Percentiles rank a stretch among this genome's conserved stretches.
These are phyloP conservation scores for Psilocybe cyanescens DNA, from an alignment of 768 basidiomycete species.

Conservation along the genomic window DNA sequence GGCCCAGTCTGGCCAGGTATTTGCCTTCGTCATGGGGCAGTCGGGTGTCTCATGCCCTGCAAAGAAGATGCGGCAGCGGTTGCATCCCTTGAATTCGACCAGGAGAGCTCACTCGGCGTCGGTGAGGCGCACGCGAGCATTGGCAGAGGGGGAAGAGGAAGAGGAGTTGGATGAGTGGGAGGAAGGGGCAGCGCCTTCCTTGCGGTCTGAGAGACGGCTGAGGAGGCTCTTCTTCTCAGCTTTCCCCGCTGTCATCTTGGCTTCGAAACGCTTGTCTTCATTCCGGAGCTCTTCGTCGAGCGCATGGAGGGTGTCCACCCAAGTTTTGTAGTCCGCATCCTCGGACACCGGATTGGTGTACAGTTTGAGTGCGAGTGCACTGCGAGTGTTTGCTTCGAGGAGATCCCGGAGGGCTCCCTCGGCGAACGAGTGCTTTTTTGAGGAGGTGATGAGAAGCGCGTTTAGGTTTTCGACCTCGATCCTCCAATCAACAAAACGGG, in stretches of 20 bases:
- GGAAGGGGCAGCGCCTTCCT: no score
- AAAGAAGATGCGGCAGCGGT: slow-evolving; percentile 17
- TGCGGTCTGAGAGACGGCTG: no score
- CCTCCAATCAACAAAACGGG: slow-evolving; percentile 13
- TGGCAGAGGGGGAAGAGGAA: neutral
- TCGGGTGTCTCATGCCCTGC: slow-evolving; percentile 9
- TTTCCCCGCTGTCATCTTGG: no score
- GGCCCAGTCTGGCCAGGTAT: slow-evolving; percentile 7
- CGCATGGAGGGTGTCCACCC: neutral
- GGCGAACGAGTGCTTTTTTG: neutral
- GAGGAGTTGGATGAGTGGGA: no score
- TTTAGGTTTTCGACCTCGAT: slow-evolving; percentile 20
- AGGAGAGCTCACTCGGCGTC: slow-evolving; percentile 15
- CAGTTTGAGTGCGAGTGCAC: no score
- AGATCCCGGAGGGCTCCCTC: neutral
- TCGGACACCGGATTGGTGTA: no score
- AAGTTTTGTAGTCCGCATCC: no score
- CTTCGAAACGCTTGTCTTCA: no score
- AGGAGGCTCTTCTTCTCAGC: no score
- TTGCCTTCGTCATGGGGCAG: slow-evolving; percentile 1
- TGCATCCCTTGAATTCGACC: slow-evolving; percentile 19
- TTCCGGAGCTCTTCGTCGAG: no score
- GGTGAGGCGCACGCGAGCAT: neutral
- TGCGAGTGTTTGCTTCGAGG: no score
- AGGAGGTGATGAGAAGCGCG: neutral